Percentiles rank a stretch among this genome's conserved stretches.
Evolutionary conservation across 352 stramenopile species (phyloP).

Genomic region (Pythium grandisporangium): DNA sequence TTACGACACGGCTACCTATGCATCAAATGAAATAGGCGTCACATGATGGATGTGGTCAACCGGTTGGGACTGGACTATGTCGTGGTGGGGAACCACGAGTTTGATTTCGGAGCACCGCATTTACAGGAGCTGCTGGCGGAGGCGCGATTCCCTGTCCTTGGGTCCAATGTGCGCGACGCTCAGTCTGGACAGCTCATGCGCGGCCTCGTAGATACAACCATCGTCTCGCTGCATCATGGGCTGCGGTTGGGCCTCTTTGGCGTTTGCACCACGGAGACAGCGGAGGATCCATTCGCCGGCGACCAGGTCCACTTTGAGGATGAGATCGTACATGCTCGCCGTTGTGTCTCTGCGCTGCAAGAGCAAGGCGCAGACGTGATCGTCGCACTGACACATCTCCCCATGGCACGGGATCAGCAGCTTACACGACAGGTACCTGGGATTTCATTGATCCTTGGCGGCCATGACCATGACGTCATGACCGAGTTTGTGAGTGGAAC

Average conservation of each 20-base stretch:
- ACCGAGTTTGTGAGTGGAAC: constrained; percentile 41
- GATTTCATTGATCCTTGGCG: constrained; percentile 82
- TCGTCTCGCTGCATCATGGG: constrained; percentile 26
- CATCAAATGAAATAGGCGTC: too few species aligned
- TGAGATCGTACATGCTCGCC: constrained; percentile 26
- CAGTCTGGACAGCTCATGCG: constrained; percentile 20
- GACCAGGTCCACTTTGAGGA: constrained; percentile 28
- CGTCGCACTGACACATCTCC: constrained; percentile 74
- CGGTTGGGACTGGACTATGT: constrained; percentile 42
- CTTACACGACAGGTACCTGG: constrained; percentile 45
- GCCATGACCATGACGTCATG: constrained; percentile 84
- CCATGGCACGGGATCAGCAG: constrained; percentile 43
- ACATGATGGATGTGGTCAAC: constrained; percentile 62
- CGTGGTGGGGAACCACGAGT: constrained; percentile 75
- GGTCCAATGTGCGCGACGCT: constrained; percentile 40
- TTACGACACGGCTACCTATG: too few species aligned
- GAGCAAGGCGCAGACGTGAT: constrained; percentile 50
- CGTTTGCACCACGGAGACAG: constrained; percentile 42
- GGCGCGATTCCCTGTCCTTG: constrained; percentile 43
- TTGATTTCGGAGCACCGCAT: constrained; percentile 46
- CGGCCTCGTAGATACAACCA: constrained; percentile 22
- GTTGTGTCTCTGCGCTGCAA: constrained; percentile 42
- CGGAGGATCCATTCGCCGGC: constrained; percentile 38
- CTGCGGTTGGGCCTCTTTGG: constrained; percentile 44
- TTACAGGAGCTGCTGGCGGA: constrained; percentile 22